These are phyloP conservation scores for Hansenula anomala DNA, from an alignment of 1,139 yeast genomes.

Conservation along the genomic window DNA sequence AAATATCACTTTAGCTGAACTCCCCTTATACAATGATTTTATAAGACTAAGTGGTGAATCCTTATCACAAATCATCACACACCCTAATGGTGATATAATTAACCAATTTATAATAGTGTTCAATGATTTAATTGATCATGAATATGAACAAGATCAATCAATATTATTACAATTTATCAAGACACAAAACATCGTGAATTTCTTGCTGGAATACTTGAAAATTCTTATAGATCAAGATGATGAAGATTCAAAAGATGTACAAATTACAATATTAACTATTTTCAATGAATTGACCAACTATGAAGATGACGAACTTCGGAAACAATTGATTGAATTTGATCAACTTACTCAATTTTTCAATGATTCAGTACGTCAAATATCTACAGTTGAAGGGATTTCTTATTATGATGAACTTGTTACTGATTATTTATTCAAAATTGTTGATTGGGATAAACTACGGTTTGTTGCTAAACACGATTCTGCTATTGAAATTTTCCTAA, in stretches of 20 bases:
- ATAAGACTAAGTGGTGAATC: conserved; percentile 20
- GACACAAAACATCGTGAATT: not conserved
- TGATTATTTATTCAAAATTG: not conserved
- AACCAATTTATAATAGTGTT: conserved; percentile 5
- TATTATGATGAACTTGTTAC: not conserved
- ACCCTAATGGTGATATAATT: conserved; percentile 30
- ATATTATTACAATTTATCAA: not conserved
- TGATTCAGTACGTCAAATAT: not conserved
- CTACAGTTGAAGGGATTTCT: not conserved
- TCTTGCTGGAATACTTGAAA: no score
- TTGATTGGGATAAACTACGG: not conserved
- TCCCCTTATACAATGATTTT: conserved; percentile 21
- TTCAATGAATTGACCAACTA: not conserved
- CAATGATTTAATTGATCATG: conserved; percentile 1
- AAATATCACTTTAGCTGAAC: conserved; percentile 20
- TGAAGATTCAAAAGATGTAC: no score
- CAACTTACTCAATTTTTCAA: not conserved
- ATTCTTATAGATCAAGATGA: not conserved
- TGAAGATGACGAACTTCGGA: not conserved
- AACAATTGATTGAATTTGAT: not conserved
- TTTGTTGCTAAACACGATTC: not conserved
- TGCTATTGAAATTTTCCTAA: not conserved
- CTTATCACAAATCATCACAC: conserved; percentile 23
- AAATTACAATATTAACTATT: not conserved
- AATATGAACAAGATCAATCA: conserved; percentile 1